Evolutionary conservation across 352 stramenopile species (phyloP).

Genomic region (Blastocystis sp.): DNA sequence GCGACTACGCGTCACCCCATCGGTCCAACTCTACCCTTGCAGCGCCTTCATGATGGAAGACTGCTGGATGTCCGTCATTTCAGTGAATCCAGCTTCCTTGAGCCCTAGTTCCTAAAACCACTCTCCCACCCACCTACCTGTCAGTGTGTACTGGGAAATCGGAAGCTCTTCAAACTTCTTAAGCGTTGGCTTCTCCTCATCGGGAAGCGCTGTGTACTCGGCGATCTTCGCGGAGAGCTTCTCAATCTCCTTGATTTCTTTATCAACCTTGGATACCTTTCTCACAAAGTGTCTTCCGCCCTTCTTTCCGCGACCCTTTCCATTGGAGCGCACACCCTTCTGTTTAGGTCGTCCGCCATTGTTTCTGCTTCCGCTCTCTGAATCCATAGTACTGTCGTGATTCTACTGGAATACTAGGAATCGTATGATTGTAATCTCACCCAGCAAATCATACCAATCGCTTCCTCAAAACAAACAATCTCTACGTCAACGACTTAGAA

Average conservation of each 20-base stretch:
- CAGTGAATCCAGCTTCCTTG: constrained; percentile 67
- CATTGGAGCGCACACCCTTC: background rate
- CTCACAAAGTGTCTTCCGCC: background rate
- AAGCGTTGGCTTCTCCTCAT: background rate
- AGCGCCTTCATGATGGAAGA: constrained; percentile 74
- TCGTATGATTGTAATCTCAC: background rate
- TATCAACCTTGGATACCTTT: constrained; percentile 12
- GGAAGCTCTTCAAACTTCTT: constrained; percentile 70
- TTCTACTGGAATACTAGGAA: background rate
- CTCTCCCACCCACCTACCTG: constrained; percentile 20
- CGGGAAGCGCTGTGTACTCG: background rate
- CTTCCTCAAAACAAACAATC: constrained; percentile 11
- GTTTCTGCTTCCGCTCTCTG: background rate
- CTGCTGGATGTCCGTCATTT: constrained; percentile 76
- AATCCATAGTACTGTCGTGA: background rate
- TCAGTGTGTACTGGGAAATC: constrained; percentile 70
- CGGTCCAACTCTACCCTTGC: constrained; percentile 41
- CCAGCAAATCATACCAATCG: background rate
- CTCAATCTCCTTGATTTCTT: constrained; percentile 26
- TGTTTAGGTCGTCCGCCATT: background rate
- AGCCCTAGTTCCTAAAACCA: constrained; percentile 63
- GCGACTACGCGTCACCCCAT: constrained; percentile 65
- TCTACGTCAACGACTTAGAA: background rate
- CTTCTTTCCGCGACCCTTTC: background rate
- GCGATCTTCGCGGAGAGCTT: background rate